Percentiles rank a stretch among this genome's conserved stretches.
Evolutionary conservation across 1,139 yeast genomes (phyloP).

Genomic region (Pichia sp.): DNA sequence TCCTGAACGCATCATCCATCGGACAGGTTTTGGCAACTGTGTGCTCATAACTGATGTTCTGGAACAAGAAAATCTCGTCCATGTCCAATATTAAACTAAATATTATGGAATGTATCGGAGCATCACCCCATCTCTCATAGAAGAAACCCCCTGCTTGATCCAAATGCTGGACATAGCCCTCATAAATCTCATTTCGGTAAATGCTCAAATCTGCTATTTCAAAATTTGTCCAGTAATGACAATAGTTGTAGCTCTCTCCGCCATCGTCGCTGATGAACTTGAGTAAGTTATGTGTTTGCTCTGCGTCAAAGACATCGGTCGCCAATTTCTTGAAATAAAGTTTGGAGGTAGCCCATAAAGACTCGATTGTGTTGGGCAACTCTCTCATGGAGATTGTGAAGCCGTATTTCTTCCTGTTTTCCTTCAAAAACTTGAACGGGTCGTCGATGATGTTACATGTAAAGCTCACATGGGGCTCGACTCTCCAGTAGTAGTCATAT

Average conservation of each 20-base stretch:
- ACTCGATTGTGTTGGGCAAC: conserved; percentile 45
- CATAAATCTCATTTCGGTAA: conserved; percentile 46
- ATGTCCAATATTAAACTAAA: conserved; percentile 46
- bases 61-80: conserved; percentile 49
- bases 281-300: conserved; percentile 47
- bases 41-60: conserved; percentile 55
- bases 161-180: conserved; percentile 45
- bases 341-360: conserved; percentile 39
- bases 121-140: conserved; percentile 66
- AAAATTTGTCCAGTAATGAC: conserved; percentile 63
- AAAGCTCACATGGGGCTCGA: conserved; percentile 53
- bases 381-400: conserved; percentile 54
- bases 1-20: conserved; percentile 38
- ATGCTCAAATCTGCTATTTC: conserved; percentile 53
- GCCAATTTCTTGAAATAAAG: conserved; percentile 45
- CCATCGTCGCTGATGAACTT: conserved; percentile 47
- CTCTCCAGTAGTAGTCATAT: conserved; percentile 50
- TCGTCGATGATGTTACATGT: conserved; percentile 53
- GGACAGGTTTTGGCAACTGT: conserved; percentile 56
- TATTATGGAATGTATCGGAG: conserved; percentile 59
- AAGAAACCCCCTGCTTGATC: conserved; percentile 57
- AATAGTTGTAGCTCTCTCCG: conserved; percentile 48
- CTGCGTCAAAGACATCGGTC: conserved; percentile 8
- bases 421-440: conserved; percentile 49
- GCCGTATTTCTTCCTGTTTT: conserved; percentile 47